Evolutionary conservation across 768 basidiomycete genomes (phyloP).

Genomic region (Lactarius quietus): DNA sequence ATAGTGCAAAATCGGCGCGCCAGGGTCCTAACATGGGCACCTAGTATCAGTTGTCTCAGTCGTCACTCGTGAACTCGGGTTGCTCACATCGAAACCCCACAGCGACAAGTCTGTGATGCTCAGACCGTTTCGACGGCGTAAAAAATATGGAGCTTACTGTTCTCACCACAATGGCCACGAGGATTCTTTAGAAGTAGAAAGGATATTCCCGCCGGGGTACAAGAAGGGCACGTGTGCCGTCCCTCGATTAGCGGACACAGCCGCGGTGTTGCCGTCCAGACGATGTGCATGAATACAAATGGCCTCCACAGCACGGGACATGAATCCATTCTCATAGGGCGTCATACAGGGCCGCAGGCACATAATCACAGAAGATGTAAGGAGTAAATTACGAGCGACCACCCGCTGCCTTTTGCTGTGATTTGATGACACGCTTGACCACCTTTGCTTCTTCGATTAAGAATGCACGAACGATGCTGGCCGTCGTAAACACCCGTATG

Average conservation of each 20-base stretch:
- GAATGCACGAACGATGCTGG: constrained; percentile 96
- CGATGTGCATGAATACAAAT: not conserved
- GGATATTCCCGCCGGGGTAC: not conserved
- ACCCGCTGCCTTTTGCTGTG: constrained; percentile 50
- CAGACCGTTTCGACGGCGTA: too few relatives aligned
- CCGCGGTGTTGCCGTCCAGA: not conserved
- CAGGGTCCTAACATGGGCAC: too few relatives aligned
- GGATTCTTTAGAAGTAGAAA: not conserved
- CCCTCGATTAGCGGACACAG: not conserved
- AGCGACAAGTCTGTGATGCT: too few relatives aligned
- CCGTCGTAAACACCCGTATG: not conserved
- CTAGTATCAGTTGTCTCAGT: too few relatives aligned
- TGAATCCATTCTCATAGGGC: not conserved
- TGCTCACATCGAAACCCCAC: too few relatives aligned
- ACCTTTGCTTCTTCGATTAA: constrained; percentile 99
- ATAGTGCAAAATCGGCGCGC: too few relatives aligned
- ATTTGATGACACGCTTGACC: constrained; percentile 99
- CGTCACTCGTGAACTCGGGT: too few relatives aligned
- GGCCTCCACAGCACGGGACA: not conserved
- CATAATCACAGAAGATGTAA: constrained; percentile 1
- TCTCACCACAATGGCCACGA: too few relatives aligned
- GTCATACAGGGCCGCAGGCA: constrained; percentile 6
- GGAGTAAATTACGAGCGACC: constrained; percentile 27
- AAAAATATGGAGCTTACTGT: too few relatives aligned
- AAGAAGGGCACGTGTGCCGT: not conserved